phyloP scores from a whole-genome alignment of 1,139 yeast species.

The Kluyveromyces sp. region DNA sequence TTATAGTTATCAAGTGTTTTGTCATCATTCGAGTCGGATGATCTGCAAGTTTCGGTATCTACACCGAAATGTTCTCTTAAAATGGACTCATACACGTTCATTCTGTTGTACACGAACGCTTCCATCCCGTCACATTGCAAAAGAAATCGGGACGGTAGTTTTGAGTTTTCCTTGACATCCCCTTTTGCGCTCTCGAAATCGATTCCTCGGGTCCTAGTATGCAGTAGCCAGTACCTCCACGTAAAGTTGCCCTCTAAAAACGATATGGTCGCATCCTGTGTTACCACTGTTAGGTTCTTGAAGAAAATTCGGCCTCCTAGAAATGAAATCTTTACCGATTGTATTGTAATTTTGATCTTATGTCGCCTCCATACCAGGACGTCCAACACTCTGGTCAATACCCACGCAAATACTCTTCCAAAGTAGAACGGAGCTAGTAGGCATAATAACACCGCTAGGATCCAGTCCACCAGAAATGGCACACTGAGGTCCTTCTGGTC shows the following conservation, averaged over 20 bases:
- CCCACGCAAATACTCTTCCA: slow-evolving; percentile 63
- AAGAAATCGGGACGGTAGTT: slow-evolving; percentile 53
- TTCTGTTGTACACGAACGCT: slow-evolving; percentile 70
- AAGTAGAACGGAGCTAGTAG: slow-evolving; percentile 67
- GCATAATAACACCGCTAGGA: slow-evolving; percentile 55
- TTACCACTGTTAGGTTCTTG: slow-evolving; percentile 64
- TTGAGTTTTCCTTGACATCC: slow-evolving; percentile 35
- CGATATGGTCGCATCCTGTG: slow-evolving; percentile 63
- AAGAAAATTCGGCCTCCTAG: slow-evolving; percentile 78
- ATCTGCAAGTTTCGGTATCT: slow-evolving; percentile 4
- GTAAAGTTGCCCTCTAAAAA: slow-evolving; percentile 67
- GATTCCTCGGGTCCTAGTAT: slow-evolving; percentile 44
- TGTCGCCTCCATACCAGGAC: slow-evolving; percentile 57
- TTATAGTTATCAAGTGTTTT: slow-evolving; percentile 7
- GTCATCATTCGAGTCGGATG: slow-evolving; percentile 8
- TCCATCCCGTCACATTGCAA: slow-evolving; percentile 72
- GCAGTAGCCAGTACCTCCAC: slow-evolving; percentile 83
- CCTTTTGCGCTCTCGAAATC: slow-evolving; percentile 27
- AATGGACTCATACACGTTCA: slow-evolving; percentile 66
- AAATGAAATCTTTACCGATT: slow-evolving; percentile 66
- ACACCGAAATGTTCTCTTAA: slow-evolving; percentile 35
- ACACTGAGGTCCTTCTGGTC: slow-evolving; percentile 47
- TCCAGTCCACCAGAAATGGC: slow-evolving; percentile 83
- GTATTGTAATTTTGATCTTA: slow-evolving; percentile 54
- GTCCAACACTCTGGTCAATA: slow-evolving; percentile 46